Base-by-base conservation (phyloP, 2,329 filamentous ascomycete genomes). In the Thermoascus crustaceus region DNA sequence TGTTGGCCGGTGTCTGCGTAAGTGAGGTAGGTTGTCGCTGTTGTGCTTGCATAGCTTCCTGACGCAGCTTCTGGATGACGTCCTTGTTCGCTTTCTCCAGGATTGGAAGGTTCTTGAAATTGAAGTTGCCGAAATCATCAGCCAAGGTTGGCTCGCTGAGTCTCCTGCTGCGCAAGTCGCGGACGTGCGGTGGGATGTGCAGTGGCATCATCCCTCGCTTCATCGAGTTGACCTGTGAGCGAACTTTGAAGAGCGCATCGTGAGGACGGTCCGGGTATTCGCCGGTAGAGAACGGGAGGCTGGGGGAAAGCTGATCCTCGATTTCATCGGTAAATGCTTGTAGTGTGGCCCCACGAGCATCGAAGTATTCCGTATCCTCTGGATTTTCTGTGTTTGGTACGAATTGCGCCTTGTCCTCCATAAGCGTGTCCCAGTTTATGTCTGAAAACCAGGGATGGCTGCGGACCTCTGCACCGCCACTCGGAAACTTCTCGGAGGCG, bases 21-120 rank as follows among this genome's bases (percentile, higher is more conserved):
- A 51, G 43, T 5, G 60, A 57, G 3, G 48, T 46, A 8, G 59
- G 46, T 37, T 63, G 58, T 45, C 77, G 75, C 41, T 71, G 70
- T 48, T 79, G 76, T 22, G 72, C 71, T 50, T 81, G 87, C 66
- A 95, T 73, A 3, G 91, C 88, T 60, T 96, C 88, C 14, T 88
- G 86, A 7, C 88, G 80, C 38, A 98, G 70, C 58, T 96, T 96
- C 52, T 96, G 88, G 20, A 98, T 94, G 19, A 96, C 87, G 52
- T 98, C 91, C 57, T 98, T 98, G 63, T 98, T 98, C 36, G 91
- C 91, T 60, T 95, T 96, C 52, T 96, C 91, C 11, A 98, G 71
- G 13, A 96, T 89, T 0, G 89, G 88, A 32, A 98, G 67, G 50
- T 98, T 98, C 66, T 98, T 98, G 71, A 94, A 98, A 24, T 86